These are phyloP conservation scores for Sclerotinia minor DNA, from an alignment of 2,329 filamentous ascomycete genomes.

Conservation along the genomic window DNA sequence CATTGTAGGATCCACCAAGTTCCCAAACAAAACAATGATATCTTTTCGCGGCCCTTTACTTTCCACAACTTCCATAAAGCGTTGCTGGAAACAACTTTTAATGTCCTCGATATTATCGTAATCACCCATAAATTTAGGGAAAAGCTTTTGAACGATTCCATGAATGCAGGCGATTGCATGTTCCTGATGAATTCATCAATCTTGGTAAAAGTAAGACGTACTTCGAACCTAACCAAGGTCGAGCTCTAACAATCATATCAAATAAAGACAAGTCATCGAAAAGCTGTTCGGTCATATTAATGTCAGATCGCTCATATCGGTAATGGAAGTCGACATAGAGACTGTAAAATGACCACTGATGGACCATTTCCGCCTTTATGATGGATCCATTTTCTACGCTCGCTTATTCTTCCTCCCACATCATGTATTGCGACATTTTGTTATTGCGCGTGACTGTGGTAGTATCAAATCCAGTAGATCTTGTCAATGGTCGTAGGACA, in stretches of 20 bases:
- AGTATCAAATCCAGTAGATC: too few species aligned
- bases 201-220: slow-evolving; percentile 14
- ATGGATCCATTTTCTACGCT: too few species aligned
- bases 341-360: not conserved
- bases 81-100: not conserved
- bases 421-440: too few species aligned
- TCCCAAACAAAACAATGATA: not conserved
- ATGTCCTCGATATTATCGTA: fast-evolving
- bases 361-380: too few species aligned
- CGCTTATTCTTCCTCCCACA: too few species aligned
- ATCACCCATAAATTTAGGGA: not conserved
- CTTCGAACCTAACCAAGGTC: not conserved
- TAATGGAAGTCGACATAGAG: not conserved
- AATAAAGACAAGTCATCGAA: not conserved
- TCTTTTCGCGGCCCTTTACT: not conserved
- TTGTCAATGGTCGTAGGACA: too few species aligned
- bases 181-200: slow-evolving; percentile 20
- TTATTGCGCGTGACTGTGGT: too few species aligned
- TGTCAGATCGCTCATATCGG: too few species aligned
- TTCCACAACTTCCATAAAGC: not conserved
- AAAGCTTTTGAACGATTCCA: not conserved
- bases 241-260: not conserved
- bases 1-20: not conserved
- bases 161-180: not conserved
- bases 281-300: not conserved